Evolutionary conservation across 2,329 filamentous ascomycete species (phyloP), one percentile per base, ranked within the genome.

Genomic region (Bimuria novae-zelandiae): DNA sequence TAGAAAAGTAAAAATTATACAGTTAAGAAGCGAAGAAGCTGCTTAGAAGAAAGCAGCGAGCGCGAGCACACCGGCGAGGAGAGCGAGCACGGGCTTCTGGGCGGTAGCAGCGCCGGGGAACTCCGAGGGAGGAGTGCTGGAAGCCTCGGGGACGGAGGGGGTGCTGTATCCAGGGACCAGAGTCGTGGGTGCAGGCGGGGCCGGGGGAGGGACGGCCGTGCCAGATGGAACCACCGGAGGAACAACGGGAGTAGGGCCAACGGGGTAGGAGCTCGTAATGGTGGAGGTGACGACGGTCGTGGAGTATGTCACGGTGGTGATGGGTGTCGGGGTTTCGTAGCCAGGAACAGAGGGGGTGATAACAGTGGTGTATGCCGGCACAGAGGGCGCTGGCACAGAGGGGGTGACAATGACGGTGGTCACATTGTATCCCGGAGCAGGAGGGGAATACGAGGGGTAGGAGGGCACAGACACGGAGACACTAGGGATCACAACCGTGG

Each of bases 11-110:
- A 27, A 33, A 36, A n/a, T n/a, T 36, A 43, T 43, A 50, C 48
- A 42, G 1, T 12, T 4, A 29, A 50, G 22, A 40, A 35, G 29
- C 23, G 14, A 17, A 37, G 7, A 8, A 3, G 21, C 12, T 19
- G 12, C 41, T 51, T 56, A 61, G 12, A 35, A 45, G 36, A 56
- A 29, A 40, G 45, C 50, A 16, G 49, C 42, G 4, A 62, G n/a
- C 3, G 52, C 59, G 11, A 55, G 32, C n/a, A 52, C 59, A 51
- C 56, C 59, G 19, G 52, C 56, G 10, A 60, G 17, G 27, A 62
- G 45, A 7, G 50, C 59, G 7, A 50, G 33, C 19, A 54, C 16
- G 8, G 59, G 59, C 51, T 55, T 57, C 36, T 55, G 59, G 21
- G 42, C 29, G 35, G 39, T 25, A 17, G 51, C 56, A 19, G 56